These are phyloP conservation scores for Rosa rugosa DNA, from an alignment of 306 rosid species.

Conservation along the genomic window DNA sequence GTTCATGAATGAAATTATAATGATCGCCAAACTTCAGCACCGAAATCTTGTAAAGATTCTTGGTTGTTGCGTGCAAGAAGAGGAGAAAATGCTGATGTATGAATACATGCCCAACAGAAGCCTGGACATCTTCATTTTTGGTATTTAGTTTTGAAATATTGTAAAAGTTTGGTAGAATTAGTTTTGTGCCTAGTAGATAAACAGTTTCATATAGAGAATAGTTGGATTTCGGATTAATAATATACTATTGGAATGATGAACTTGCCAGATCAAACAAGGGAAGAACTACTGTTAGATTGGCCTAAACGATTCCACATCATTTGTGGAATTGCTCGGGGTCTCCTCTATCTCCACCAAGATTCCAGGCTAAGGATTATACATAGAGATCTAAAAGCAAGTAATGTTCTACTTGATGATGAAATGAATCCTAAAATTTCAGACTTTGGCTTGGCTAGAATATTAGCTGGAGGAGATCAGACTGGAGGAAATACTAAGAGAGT, in stretches of 20 bases:
- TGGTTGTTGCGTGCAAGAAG: conserved; percentile 55
- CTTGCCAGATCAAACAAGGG: conserved; percentile 12
- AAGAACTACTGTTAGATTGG: conserved; percentile 12
- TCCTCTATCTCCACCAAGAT: conserved; percentile 34
- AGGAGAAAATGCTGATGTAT: conserved; percentile 51
- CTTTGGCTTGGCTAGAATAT: conserved; percentile 50
- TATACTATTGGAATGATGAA: background rate
- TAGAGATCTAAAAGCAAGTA: conserved; percentile 37
- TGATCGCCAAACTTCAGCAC: conserved; percentile 68
- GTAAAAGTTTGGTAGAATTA: background rate
- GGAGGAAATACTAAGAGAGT: conserved; percentile 41
- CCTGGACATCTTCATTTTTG: conserved; percentile 64
- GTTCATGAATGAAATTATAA: conserved; percentile 57
- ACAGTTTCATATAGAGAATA: background rate
- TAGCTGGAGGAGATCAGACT: conserved; percentile 38
- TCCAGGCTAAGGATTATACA: conserved; percentile 32
- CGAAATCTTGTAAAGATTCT: conserved; percentile 64
- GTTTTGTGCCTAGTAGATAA: background rate
- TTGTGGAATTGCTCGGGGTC: conserved; percentile 26
- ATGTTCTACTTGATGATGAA: background rate
- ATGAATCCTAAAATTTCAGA: conserved; percentile 1
- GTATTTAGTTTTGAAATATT: conserved; percentile 25
- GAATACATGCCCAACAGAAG: conserved; percentile 67
- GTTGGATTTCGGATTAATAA: background rate
- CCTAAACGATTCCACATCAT: conserved; percentile 24